Evolutionary conservation across 495 filamentous ascomycete species (phyloP).

Genomic region (Lasiosphaeria miniovina): DNA sequence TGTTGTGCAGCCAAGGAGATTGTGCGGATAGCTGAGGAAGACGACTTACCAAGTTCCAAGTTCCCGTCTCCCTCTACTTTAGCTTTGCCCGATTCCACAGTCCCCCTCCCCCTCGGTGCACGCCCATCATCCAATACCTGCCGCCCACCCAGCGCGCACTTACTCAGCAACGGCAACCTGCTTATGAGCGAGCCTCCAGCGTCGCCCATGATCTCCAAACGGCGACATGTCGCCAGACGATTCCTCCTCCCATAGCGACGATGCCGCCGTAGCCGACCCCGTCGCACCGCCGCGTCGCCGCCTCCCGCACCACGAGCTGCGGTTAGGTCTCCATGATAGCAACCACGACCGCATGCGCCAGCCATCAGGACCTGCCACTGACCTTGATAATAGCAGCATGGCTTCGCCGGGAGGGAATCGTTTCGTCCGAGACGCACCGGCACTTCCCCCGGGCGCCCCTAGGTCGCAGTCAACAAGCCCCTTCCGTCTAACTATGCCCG

Average conservation of each 20-base stretch:
- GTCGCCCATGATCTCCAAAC: slow-evolving; percentile 4
- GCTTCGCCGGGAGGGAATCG: slow-evolving; percentile 1
- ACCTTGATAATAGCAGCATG: neutral
- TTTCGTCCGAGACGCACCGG: slow-evolving; percentile 8
- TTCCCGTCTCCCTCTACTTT: too few species aligned
- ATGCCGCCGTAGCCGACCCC: neutral
- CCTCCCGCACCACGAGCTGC: neutral
- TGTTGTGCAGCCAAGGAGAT: too few species aligned
- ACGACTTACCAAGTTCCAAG: too few species aligned
- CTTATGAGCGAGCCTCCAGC: neutral
- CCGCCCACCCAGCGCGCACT: neutral
- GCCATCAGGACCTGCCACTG: neutral
- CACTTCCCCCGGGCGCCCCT: neutral
- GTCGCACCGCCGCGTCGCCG: neutral
- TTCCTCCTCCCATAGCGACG: slow-evolving; percentile 2
- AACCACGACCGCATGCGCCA: neutral
- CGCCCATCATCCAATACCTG: neutral
- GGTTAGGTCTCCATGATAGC: neutral
- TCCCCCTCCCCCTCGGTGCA: too few species aligned
- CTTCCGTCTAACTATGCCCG: slow-evolving; percentile 37
- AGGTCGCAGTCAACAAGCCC: slow-evolving; percentile 32
- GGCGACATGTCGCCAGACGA: slow-evolving; percentile 16
- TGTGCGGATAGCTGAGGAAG: too few species aligned
- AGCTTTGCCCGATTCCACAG: too few species aligned
- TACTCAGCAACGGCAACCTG: neutral